Percentiles rank a stretch among this genome's conserved stretches.
Conservation (phyloP, 257 asterid species). For the Nicotiana paniculata region DNA sequence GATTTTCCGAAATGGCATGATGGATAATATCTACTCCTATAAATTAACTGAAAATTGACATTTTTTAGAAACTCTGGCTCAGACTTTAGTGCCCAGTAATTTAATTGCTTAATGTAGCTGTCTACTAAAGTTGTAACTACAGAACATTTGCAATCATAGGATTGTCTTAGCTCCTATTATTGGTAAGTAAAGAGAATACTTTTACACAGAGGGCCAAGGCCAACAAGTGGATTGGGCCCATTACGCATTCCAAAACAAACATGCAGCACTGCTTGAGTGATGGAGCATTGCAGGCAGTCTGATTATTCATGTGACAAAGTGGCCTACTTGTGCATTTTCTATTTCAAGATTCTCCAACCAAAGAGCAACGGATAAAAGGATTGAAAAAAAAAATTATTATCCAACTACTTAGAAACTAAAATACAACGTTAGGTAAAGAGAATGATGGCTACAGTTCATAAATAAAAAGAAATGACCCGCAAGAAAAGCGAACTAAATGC, state of each 20-base stretch:
- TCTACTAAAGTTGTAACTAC: background rate
- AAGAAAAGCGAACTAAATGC: slow-evolving; percentile 1
- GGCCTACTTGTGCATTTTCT: slow-evolving; percentile 5
- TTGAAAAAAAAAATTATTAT: background rate
- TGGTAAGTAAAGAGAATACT: background rate
- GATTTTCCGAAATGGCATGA: background rate
- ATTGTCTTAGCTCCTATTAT: background rate
- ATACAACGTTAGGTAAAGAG: background rate
- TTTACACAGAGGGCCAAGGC: background rate
- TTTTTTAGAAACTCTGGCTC: background rate
- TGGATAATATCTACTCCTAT: background rate
- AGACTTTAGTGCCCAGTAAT: background rate
- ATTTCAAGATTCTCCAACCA: slow-evolving; percentile 6
- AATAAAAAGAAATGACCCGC: slow-evolving; percentile 5
- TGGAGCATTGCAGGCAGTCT: background rate
- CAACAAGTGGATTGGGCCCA: background rate
- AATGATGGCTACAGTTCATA: background rate
- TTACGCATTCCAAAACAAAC: slow-evolving; percentile 6
- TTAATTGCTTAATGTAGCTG: background rate
- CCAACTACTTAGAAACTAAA: slow-evolving; percentile 2
- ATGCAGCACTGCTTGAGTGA: background rate
- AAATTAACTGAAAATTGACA: background rate
- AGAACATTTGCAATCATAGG: background rate
- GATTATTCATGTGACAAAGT: background rate
- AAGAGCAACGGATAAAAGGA: background rate